Base-by-base conservation (phyloP, 306 rosid species). In the Abrus pulchellus region DNA sequence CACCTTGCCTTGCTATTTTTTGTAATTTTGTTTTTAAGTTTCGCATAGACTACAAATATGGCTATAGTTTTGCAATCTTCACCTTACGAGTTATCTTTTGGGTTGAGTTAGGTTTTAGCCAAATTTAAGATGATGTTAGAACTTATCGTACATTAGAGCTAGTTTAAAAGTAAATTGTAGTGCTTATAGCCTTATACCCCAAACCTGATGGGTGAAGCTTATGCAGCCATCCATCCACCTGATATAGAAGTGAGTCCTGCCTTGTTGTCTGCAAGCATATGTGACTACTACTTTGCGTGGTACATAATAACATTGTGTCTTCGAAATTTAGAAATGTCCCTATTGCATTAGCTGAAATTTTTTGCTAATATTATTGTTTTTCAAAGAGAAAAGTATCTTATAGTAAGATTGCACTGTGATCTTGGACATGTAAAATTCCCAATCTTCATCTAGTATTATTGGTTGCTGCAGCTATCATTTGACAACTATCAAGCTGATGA, bases 401-500 rank as follows among this genome's bases (percentile, higher is more conserved):
- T 29, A 11, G 7, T 30, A 72, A 65, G 33, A 54, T 20, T 28
- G 7, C 14, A 59, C 6, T 66, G 2, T 48, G 11, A 60, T 78
- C 9, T 59, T 81, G 20, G 41, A 78, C 77, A 14, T 29, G 38
- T 47, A 12, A 49, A 33, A 41, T 49, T 61, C 4, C 32, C 5
- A 5, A 62, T 75, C 45, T 67, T 77, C 75, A 81, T 57, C 14
- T 75, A 44, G 74, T 56, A 67, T 70, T 67, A 53, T 83, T 72
- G 81, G 83, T 65, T 84, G 75, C 20, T 83, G 75, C 93, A 95
- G 99, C 88, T 95, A 73, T 89, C 79, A 68, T 95, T 95, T 86
- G 94, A 94, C 50, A 90, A 69, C 79, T 88, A 87, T 83, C 94
- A 91, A 81, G 71, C 95, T 60, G 99, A 95, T 81, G 97, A 93